Evolutionary conservation across 2,329 filamentous ascomycete species (phyloP), one percentile per base, ranked within the genome.

Genomic region (Epichloe baconii): DNA sequence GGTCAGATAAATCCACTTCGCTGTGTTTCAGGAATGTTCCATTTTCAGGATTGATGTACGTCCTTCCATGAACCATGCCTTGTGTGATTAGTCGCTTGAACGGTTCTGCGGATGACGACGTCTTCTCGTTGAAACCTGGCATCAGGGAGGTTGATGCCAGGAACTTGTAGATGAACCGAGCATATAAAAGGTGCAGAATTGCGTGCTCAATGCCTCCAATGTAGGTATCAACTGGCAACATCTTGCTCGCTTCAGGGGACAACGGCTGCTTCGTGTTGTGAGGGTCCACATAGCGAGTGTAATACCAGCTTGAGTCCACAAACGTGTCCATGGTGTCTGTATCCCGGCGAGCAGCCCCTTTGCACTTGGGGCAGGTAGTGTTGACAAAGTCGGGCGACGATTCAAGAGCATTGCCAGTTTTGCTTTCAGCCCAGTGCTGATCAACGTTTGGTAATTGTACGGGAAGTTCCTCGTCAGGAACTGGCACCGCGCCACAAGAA

Each of bases 301-400:
- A 95, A 66, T 95, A 95, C 89, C 89, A 95, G 50, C 88, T 94
- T 2, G 88, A 95, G 68, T 95, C 89, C 54, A 95, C 89, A 68
- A 95, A 95, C 0, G 89, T 95, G 65, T 95, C 89, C 89, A 95
- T 95, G 3, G 89, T 95, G 64, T 95, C 89, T 0, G 89, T 95
- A 57, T 95, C 89, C 56, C 89, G 78, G 63, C 81, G 85, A 6
- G 87, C 89, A 23, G 79, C 68, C 1, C 77, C 74, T 15, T 76
- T 70, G 60, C 89, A 95, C 58, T 78, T 78, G 5, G 89, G 89
- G 62, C 89, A 95, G 3, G 73, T 65, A 0, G 82, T 86, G 58
- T 89, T 80, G 44, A 88, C 74, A 82, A 88, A 95, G 7, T 84
- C 79, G 12, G 80, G 69, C 2, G 82, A 80, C 19, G 78, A 75